Evolutionary conservation across 2,329 filamentous ascomycete genomes (phyloP).

Genomic region (Aspergillus carbonarius): DNA sequence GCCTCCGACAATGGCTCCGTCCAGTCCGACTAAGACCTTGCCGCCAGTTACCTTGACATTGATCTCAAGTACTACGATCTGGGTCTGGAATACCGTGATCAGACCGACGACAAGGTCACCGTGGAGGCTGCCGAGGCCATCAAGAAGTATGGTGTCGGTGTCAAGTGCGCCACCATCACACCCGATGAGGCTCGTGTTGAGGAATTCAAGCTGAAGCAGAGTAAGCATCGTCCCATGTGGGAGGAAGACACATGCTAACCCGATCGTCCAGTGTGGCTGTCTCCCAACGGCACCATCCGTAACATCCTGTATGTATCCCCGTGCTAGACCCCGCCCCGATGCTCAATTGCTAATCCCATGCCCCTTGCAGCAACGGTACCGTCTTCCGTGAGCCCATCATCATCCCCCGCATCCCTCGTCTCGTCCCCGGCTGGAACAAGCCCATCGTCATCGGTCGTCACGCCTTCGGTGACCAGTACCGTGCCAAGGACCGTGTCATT

Average conservation of each 20-base stretch:
- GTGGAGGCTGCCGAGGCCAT: conserved; percentile 93
- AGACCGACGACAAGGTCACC: conserved; percentile 96
- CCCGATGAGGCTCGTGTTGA: conserved; percentile 94
- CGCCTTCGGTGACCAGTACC: conserved; percentile 98
- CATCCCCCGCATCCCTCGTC: conserved; percentile 85
- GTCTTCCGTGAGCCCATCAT: conserved; percentile 99
- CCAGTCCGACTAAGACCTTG: conserved; percentile 19
- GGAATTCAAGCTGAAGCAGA: conserved; percentile 99
- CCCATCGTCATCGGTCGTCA: conserved; percentile 99
- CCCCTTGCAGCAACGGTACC: conserved; percentile 67
- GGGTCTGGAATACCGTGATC: conserved; percentile 88
- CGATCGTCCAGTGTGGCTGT: conserved; percentile 77
- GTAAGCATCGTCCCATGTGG: conserved; percentile 51
- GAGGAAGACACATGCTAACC: conserved; percentile 15
- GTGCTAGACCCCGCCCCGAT: not conserved
- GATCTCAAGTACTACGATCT: conserved; percentile 98
- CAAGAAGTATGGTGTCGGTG: conserved; percentile 97
- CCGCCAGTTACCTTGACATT: conserved; percentile 75
- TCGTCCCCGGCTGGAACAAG: conserved; percentile 97
- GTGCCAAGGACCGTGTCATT: conserved; percentile 87
- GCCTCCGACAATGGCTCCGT: not conserved
- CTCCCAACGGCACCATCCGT: conserved; percentile 84
- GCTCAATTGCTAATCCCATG: conserved; percentile 20
- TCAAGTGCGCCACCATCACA: conserved; percentile 99
- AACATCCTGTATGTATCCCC: conserved; percentile 57